Base-by-base conservation (phyloP, 148 eudicot species). In the Oxyria digyna region DNA sequence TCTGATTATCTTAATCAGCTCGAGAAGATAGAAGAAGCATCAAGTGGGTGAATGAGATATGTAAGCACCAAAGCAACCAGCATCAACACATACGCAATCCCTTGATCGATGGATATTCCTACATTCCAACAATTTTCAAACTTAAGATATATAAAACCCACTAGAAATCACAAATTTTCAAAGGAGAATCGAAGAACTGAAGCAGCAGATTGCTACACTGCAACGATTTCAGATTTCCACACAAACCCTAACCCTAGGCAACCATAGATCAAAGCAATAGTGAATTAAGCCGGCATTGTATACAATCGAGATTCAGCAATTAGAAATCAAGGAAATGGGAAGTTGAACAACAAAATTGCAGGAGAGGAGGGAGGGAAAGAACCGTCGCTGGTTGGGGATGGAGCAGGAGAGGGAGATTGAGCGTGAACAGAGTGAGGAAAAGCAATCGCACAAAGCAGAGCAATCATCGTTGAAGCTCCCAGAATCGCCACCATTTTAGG, bases 21-120 rank as follows among this genome's bases (percentile, higher is more conserved):
- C 29, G 11, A 23, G 62, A 52, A 52, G 62, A 52, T 52, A 23
- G 62, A 52, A 52, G 62, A 52, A 21, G 62, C 62, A 52, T 52
- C 62, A 23, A 52, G 62, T 24, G 62, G 62, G 11, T 52, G 62
- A 3, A 52, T 52, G 62, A 52, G 27, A 12, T 52, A 52, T 52
- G 62, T 52, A 52, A 21, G 62, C 29, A 52, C 62, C 31, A 52
- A 24, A 52, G 62, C 62, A 52, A 52, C 31, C 62, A 52, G 62
- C 62, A 24, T 24, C 62, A 52, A 24, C 62, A 52, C 29, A 24
- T 52, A 52, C 1, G 62, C 32, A 20, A 52, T 52, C 29, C 62
- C 62, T 23, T 52, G 62, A 24, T 52, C 59, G 14, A 52, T 52
- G 62, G 62, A 52, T 10, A 52, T 52, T 24, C 32, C 62, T 52